These are phyloP conservation scores for Colletotrichum theobromicola DNA, from an alignment of 2,329 filamentous ascomycete genomes.

Conservation along the genomic window DNA sequence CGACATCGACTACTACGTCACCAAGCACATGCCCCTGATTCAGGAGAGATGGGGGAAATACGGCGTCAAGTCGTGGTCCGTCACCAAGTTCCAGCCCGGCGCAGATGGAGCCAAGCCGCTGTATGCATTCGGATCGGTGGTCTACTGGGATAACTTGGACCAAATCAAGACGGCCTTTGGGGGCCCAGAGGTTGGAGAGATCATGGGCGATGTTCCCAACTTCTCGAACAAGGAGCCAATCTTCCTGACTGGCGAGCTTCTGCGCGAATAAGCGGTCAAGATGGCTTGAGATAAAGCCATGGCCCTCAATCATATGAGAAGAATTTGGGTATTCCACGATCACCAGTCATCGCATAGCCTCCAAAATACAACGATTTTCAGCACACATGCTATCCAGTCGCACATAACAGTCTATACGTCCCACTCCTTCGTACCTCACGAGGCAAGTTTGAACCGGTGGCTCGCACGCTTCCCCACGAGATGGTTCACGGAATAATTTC, in stretches of 20 bases:
- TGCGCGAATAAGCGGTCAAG: not conserved
- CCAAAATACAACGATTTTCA: too few species aligned
- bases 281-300: too few species aligned
- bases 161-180: not conserved
- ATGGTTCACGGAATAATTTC: slow-evolving; percentile 2
- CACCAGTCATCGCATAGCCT: not conserved
- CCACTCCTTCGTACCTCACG: too few species aligned
- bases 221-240: not conserved
- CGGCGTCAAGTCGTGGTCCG: not conserved
- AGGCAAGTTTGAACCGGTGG: too few species aligned
- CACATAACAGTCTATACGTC: too few species aligned
- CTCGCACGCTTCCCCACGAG: not conserved
- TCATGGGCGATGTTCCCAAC: not conserved
- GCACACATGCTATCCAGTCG: too few species aligned
- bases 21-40: not conserved
- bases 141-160: not conserved
- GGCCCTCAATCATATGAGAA: too few species aligned
- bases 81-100: not conserved
- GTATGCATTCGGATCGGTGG: not conserved
- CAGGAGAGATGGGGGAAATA: not conserved
- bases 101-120: not conserved
- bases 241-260: not conserved
- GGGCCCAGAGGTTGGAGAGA: not conserved
- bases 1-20: not conserved
- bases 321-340: not conserved